Conservation (phyloP, 2,329 filamentous ascomycete species). For the Zymoseptoria pseudotritici region DNA sequence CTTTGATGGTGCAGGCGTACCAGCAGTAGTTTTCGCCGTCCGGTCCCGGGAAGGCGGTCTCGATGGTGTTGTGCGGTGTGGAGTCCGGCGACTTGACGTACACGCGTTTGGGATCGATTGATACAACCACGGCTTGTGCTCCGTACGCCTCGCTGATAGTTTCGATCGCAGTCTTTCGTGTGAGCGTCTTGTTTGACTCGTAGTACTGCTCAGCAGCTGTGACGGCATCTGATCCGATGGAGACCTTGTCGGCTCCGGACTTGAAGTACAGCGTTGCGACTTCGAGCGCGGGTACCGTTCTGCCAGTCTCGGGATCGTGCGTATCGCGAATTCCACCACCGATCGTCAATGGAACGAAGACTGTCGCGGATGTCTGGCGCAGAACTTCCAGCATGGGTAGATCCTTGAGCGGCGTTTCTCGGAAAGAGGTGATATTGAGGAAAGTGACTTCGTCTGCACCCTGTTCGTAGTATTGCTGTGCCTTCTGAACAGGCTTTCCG, state of each 20-base stretch:
- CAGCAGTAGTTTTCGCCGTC: slow-evolving; percentile 77
- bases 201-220: slow-evolving; percentile 89
- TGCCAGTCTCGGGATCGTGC: slow-evolving; percentile 72
- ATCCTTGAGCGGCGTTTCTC: slow-evolving; percentile 87
- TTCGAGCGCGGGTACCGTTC: slow-evolving; percentile 77
- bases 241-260: slow-evolving; percentile 93
- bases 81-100: slow-evolving; percentile 65
- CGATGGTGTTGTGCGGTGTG: slow-evolving; percentile 67
- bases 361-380: slow-evolving; percentile 74
- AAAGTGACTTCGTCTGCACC: slow-evolving; percentile 96
- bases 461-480: slow-evolving; percentile 87
- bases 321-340: slow-evolving; percentile 94
- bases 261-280: slow-evolving; percentile 97
- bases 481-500: slow-evolving; percentile 94
- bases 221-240: slow-evolving; percentile 91
- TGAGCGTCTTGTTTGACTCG: slow-evolving; percentile 57
- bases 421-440: slow-evolving; percentile 96
- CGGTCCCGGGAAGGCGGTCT: slow-evolving; percentile 62
- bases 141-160: slow-evolving; percentile 90
- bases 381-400: slow-evolving; percentile 94
- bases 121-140: slow-evolving; percentile 93
- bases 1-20: slow-evolving; percentile 97
- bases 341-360: slow-evolving; percentile 93
- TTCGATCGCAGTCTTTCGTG: slow-evolving; percentile 85
- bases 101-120: slow-evolving; percentile 84